These are phyloP conservation scores for Phytophthora pluvialis DNA, from an alignment of 352 stramenopile species.

Conservation along the genomic window DNA sequence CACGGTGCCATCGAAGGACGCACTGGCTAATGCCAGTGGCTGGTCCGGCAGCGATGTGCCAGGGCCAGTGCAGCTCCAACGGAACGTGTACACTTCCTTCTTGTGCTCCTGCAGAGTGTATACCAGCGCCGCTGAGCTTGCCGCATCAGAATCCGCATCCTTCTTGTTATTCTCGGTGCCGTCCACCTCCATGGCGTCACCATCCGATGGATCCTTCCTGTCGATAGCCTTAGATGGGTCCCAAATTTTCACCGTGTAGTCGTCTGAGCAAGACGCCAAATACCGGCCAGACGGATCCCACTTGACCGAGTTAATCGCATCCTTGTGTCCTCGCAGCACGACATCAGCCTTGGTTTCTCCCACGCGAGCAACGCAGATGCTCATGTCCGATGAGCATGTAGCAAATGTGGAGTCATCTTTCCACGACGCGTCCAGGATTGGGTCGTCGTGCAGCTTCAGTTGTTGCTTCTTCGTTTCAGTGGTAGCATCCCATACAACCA, in stretches of 20 bases:
- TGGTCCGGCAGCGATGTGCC: conserved; percentile 63
- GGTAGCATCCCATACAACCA: conserved; percentile 81
- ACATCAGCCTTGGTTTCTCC: conserved; percentile 78
- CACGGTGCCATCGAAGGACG: conserved; percentile 96
- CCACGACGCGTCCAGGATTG: conserved; percentile 93
- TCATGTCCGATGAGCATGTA: conserved; percentile 95
- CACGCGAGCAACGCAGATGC: conserved; percentile 91
- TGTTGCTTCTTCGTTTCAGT: conserved; percentile 94
- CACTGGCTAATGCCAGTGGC: conserved; percentile 91
- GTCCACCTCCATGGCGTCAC: conserved; percentile 40
- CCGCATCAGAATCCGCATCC: conserved; percentile 27
- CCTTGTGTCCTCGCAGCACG: conserved; percentile 92
- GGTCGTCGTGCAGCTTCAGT: conserved; percentile 92
- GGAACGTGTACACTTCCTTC: conserved; percentile 95
- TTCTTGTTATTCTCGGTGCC: conserved; percentile 36
- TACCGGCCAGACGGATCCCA: conserved; percentile 95
- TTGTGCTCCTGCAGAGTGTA: conserved; percentile 91
- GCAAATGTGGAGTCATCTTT: conserved; percentile 95
- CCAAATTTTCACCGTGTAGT: conserved; percentile 98
- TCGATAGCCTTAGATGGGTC: conserved; percentile 61
- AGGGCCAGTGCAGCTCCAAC: conserved; percentile 90
- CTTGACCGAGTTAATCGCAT: conserved; percentile 99
- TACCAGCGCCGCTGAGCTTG: conserved; percentile 56
- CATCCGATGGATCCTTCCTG: conserved; percentile 31
- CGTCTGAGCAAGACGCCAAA: conserved; percentile 97